Base-by-base conservation (phyloP, 192 early-diverging fungal species). In the Mortierella claussenii region DNA sequence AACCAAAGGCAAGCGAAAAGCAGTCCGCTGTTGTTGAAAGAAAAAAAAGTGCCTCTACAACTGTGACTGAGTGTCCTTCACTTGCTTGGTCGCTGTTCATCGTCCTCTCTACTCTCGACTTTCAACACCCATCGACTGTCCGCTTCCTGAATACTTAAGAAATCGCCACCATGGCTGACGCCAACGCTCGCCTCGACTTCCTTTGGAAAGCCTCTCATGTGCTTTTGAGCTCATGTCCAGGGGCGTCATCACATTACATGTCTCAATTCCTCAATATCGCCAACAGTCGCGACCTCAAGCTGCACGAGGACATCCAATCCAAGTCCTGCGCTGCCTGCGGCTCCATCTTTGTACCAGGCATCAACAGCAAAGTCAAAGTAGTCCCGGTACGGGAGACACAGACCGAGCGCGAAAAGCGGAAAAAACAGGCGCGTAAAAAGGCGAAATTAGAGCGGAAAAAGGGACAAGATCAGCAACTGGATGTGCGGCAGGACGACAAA, bases 171-270 rank as follows among this genome's bases (percentile, higher is more conserved):
- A 69, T 69, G 69, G 46, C 54, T 46, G 60, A 71, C 34, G 53
- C 69, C 21, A 63, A 71, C 13, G 79, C 79, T 12, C 81, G 76
- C 2, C 65, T 85, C 9, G 56, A 66, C 4, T 85, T 82, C 46
- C 81, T 85, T 27, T 85, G 81, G 81, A 66, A 58, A n/a, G 83
- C 83, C 13, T 64, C 71, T 15, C 79, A 85, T 44, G 52, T 69
- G 28, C 42, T 80, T 17, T 61, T 85, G 6, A 34, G 68, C 13
- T 46, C 52, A 23, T 78, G 65, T 26, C 80, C 83, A 20, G 50
- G 56, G 10, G 65, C 79, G 4, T 82, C 81, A 0, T 74, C 81
- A 15, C 81, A 69, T 51, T 85, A 82, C 66, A 78, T 85, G 74
- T 63, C 69, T n/a, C 78, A 80, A 55, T 82, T 82, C 49, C 65